These are phyloP conservation scores for Calonectria fujianensis DNA, from an alignment of 2,329 filamentous ascomycete species.

Conservation along the genomic window DNA sequence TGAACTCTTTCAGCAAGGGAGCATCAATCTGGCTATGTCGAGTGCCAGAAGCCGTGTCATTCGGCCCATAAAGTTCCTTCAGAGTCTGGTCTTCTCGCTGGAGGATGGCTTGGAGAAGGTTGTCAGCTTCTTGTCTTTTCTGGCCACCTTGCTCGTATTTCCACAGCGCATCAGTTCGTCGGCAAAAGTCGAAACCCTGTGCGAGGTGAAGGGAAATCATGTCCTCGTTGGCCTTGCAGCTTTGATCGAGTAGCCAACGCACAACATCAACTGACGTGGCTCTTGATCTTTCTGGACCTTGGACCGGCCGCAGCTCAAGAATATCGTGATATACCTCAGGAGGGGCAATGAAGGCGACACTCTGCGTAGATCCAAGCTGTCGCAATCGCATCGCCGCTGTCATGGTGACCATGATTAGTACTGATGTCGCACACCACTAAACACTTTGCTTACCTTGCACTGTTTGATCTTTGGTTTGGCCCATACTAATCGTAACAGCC, in stretches of 20 bases:
- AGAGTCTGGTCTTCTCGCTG: conserved; percentile 75
- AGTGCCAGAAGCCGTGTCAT: conserved; percentile 27
- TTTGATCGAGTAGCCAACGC: conserved; percentile 78
- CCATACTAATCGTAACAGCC: conserved; percentile 73
- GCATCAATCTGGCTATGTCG: conserved; percentile 31
- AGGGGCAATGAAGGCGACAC: conserved; percentile 73
- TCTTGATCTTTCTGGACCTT: no score
- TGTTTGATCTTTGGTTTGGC: conserved; percentile 76
- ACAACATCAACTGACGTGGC: neutral
- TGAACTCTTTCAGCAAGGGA: neutral
- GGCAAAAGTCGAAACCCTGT: conserved; percentile 77
- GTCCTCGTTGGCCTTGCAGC: conserved; percentile 76
- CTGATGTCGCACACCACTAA: no score
- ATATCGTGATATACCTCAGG: conserved; percentile 79
- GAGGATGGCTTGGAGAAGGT: conserved; percentile 55
- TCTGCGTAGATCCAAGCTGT: conserved; percentile 74
- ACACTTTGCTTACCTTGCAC: conserved; percentile 72
- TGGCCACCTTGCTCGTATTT: conserved; percentile 65
- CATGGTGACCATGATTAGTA: neutral
- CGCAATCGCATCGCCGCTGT: conserved; percentile 79
- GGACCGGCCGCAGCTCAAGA: conserved; percentile 61
- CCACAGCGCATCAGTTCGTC: conserved; percentile 69
- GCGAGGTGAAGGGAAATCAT: conserved; percentile 74
- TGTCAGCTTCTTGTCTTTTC: conserved; percentile 56
- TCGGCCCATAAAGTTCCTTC: conserved; percentile 72